Conservation (phyloP, 2,329 filamentous ascomycete genomes). For the Xylariomycetidae sp. region DNA sequence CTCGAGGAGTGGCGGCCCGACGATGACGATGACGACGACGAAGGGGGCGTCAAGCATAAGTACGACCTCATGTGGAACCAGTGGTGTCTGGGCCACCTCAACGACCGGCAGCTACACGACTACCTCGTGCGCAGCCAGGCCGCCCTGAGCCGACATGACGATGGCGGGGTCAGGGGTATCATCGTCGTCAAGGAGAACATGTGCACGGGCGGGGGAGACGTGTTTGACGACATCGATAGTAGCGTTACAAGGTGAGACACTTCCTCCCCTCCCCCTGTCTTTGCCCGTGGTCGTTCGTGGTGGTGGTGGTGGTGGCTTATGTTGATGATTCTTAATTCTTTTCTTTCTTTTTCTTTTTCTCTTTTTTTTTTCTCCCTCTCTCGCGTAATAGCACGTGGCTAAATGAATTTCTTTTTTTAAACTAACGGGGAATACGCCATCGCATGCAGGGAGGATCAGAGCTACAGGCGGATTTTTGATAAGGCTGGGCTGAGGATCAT, state of each 20-base stretch:
- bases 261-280: no score
- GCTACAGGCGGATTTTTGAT: constrained; percentile 66
- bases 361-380: no score
- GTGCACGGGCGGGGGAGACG: constrained; percentile 51
- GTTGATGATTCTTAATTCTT: constrained; percentile 57
- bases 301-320: no score
- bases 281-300: no score
- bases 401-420: no score
- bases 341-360: constrained; percentile 1
- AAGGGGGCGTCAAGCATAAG: no score
- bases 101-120: constrained; percentile 63
- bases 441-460: constrained; percentile 66
- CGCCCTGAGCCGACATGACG: constrained; percentile 27
- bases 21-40: constrained; percentile 30
- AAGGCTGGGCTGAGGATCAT: constrained; percentile 65
- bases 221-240: constrained; percentile 72
- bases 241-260: constrained; percentile 74
- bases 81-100: constrained; percentile 84
- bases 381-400: no score
- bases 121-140: constrained; percentile 61
- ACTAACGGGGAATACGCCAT: no score
- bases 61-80: constrained; percentile 89
- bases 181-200: constrained; percentile 82
- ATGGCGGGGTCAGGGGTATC: constrained; percentile 35
- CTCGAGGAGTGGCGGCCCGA: constrained; percentile 64